Evolutionary conservation across 108 stramenopile species (phyloP).

Genomic region (Skeletonema grethae): DNA sequence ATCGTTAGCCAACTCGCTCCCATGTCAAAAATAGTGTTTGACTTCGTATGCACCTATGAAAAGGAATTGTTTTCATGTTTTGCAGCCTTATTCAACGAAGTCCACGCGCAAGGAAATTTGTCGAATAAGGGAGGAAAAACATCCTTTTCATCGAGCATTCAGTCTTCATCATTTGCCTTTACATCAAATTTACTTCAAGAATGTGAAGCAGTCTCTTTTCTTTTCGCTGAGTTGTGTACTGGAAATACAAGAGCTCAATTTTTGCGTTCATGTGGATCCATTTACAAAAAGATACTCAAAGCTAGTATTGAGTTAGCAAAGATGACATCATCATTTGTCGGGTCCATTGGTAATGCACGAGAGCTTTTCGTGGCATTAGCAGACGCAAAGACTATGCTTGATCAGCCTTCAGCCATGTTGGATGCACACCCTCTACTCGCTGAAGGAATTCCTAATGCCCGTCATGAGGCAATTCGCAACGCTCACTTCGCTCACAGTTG

Average conservation of each 20-base stretch:
- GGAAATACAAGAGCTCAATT: constrained; percentile 31
- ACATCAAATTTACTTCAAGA: constrained; percentile 42
- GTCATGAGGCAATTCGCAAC: constrained; percentile 70
- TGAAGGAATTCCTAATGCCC: constrained; percentile 64
- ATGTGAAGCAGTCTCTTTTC: constrained; percentile 9
- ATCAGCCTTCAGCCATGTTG: constrained; percentile 35
- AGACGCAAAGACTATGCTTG: constrained; percentile 26
- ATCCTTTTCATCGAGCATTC: constrained; percentile 34
- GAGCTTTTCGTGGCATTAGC: constrained; percentile 63
- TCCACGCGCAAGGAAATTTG: constrained; percentile 8
- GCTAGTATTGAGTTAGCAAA: constrained; percentile 27
- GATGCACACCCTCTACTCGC: constrained; percentile 45
- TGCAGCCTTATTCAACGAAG: constrained; percentile 22
- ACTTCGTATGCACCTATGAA: constrained; percentile 42
- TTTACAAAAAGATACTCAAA: constrained; percentile 28
- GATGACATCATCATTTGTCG: constrained; percentile 49
- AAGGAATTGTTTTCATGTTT: constrained; percentile 40
- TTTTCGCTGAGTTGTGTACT: constrained; percentile 41
- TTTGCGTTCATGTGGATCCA: constrained; percentile 11
- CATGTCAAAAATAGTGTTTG: constrained; percentile 22
- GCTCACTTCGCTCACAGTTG: constrained; percentile 63
- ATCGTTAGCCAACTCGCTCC: constrained; percentile 26
- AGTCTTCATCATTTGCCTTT: constrained; percentile 36
- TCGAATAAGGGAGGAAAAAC: constrained; percentile 6
- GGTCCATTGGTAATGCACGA: constrained; percentile 65